Percentiles rank a stretch among this genome's conserved stretches.
Conservation (phyloP, 2,329 filamentous ascomycete species). For the Cordyceps javanica region DNA sequence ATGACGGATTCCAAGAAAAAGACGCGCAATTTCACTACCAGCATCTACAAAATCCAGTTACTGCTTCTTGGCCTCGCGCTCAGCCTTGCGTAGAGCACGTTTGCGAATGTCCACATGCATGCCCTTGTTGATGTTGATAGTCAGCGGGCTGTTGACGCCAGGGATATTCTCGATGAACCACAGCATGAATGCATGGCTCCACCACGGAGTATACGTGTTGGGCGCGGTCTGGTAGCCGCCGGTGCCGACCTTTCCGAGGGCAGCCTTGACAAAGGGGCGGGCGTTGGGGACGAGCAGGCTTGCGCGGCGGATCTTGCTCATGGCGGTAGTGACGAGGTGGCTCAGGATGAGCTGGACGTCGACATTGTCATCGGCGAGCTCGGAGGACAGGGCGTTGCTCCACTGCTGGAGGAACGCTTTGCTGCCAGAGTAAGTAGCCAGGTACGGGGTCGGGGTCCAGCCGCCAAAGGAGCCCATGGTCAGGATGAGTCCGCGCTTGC, state of each 20-base stretch:
- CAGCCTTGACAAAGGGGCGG: slow-evolving; percentile 71
- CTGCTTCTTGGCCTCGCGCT: slow-evolving; percentile 70
- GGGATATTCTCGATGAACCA: slow-evolving; percentile 64
- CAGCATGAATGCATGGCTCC: slow-evolving; percentile 84
- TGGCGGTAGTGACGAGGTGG: slow-evolving; percentile 90
- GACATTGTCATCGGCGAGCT: slow-evolving; percentile 74
- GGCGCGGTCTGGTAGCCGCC: slow-evolving; percentile 73
- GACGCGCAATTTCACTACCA: background rate
- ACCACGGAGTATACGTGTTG: slow-evolving; percentile 86
- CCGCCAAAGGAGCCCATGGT: slow-evolving; percentile 98
- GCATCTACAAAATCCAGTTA: slow-evolving; percentile 16
- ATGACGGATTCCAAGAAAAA: background rate
- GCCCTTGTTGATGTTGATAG: slow-evolving; percentile 45
- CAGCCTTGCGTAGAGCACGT: slow-evolving; percentile 76
- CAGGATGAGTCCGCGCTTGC: slow-evolving; percentile 81
- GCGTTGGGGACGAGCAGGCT: slow-evolving; percentile 75
- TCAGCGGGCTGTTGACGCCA: slow-evolving; percentile 42
- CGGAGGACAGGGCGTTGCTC: slow-evolving; percentile 78
- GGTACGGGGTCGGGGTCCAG: slow-evolving; percentile 81
- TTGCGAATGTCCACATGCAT: slow-evolving; percentile 82
- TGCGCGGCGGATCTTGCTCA: slow-evolving; percentile 88
- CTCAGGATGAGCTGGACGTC: slow-evolving; percentile 88
- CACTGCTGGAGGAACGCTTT: slow-evolving; percentile 98
- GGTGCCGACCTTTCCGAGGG: slow-evolving; percentile 74
- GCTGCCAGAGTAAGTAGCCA: slow-evolving; percentile 94